These are phyloP conservation scores for Eurotiales sp. DNA, from an alignment of 2,329 filamentous ascomycete genomes.

Conservation along the genomic window DNA sequence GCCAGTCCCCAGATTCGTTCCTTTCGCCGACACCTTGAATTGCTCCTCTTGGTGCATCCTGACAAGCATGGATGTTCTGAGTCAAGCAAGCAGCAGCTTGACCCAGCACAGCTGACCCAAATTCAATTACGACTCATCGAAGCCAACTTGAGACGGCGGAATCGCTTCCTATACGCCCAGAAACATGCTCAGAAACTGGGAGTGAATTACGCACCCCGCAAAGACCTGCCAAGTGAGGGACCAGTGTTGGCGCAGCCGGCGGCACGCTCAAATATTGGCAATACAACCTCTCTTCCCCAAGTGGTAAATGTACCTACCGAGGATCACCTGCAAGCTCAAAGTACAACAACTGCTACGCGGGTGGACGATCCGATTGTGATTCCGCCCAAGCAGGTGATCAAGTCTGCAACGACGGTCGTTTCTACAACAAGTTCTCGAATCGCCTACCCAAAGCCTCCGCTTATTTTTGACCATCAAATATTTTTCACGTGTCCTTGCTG, in stretches of 20 bases:
- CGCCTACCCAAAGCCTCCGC: conserved; percentile 13
- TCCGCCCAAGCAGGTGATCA: background rate
- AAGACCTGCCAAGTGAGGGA: background rate
- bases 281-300: background rate
- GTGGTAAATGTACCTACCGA: too few species aligned
- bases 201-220: background rate
- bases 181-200: conserved; percentile 9
- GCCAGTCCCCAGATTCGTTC: background rate
- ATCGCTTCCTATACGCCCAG: conserved; percentile 17
- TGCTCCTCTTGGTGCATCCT: background rate
- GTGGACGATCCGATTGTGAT: background rate
- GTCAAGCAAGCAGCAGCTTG: background rate
- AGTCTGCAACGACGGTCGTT: background rate
- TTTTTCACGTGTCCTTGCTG: conserved; percentile 17
- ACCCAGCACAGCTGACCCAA: background rate
- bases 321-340: background rate
- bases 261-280: background rate
- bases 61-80: background rate
- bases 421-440: conserved; percentile 5
- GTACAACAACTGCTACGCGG: background rate
- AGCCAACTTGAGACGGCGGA: conserved; percentile 12
- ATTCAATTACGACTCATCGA: conserved; percentile 12
- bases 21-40: conserved; percentile 1
- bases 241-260: background rate
- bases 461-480: background rate